Percentiles rank a stretch among this genome's conserved stretches.
Evolutionary conservation across 805 yeast species (phyloP).

Genomic region (Candida gorgasii): DNA sequence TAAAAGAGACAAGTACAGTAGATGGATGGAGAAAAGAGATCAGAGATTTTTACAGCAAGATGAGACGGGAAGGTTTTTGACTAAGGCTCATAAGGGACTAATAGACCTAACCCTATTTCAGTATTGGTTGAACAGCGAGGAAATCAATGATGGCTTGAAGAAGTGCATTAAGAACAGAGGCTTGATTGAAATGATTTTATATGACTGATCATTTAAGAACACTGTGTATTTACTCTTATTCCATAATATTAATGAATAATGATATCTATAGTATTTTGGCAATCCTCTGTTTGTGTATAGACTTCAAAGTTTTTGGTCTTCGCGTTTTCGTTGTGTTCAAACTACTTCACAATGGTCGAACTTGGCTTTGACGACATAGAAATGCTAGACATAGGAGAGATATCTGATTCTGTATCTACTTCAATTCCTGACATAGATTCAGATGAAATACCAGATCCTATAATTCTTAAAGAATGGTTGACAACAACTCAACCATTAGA

Average conservation of each 20-base stretch:
- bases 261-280: too few species aligned
- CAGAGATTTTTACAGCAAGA: constrained; percentile 18
- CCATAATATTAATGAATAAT: constrained; percentile 1
- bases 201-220: too few species aligned
- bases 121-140: constrained; percentile 18
- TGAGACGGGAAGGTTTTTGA: constrained; percentile 15
- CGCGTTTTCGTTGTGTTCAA: too few species aligned
- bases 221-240: too few species aligned
- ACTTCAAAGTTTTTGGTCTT: neutral
- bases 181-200: constrained; percentile 1
- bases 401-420: constrained; percentile 26
- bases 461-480: constrained; percentile 51
- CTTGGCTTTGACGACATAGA: constrained; percentile 39
- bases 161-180: neutral
- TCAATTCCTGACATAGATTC: constrained; percentile 13
- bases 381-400: constrained; percentile 45
- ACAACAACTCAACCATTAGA: constrained; percentile 32
- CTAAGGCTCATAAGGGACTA: constrained; percentile 15
- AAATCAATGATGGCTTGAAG: neutral
- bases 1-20: constrained; percentile 13
- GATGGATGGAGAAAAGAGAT: constrained; percentile 14
- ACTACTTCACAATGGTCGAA: constrained; percentile 10
- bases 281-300: neutral
- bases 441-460: constrained; percentile 20
- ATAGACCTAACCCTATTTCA: constrained; percentile 20